Base-by-base conservation (phyloP, 495 filamentous ascomycete species). In the Hyaloscypha variabilis region DNA sequence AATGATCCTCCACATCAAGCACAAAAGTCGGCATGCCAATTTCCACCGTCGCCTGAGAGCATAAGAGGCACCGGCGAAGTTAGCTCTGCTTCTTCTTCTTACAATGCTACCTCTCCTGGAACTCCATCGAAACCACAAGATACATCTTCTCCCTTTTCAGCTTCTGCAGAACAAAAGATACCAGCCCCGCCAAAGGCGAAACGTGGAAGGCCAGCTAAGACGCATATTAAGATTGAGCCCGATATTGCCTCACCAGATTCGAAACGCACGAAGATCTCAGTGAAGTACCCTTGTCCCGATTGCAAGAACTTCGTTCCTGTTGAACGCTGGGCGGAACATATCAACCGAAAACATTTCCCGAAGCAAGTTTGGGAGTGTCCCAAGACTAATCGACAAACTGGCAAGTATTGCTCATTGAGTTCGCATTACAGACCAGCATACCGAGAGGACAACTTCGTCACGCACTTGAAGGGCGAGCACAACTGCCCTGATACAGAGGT, bases 191-290 rank as follows among this genome's bases (percentile, higher is more conserved):
- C 34, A 6, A 49, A 46, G 21, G 6, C 58, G 31, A 60, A 60
- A 25, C 58, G 58, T 24, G 58, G 58, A 23, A 60, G 58, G 49
- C 58, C 58, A 60, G 58, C 58, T 21, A 60, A 60, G 58, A 46
- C 34, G 36, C 58, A 60, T 34, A 19, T 60, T 19, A 46, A 60
- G 58, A 24, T 19, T 26, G 58, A 60, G 49, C 17, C 58, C 13
- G 58, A 60, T 34, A 26, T 58, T 58, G 17, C 39, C 25, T 51
- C 24, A 14, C 58, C 58, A 50, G 42, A 61, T 51, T 24, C 39
- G 29, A 61, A 61, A 50, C 36, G 58, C 3, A 29, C 2, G 42
- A 61, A 61, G 23, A n/a, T 30, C 14, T 61, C 58, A 25, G 24
- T 50, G 6, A 49, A 31, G 24, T 61, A 52, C 29, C 58, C 42